Percentiles rank a stretch among this genome's conserved stretches.
Conservation (phyloP, 345 rosid species). For the Clarkia xantiana region DNA sequence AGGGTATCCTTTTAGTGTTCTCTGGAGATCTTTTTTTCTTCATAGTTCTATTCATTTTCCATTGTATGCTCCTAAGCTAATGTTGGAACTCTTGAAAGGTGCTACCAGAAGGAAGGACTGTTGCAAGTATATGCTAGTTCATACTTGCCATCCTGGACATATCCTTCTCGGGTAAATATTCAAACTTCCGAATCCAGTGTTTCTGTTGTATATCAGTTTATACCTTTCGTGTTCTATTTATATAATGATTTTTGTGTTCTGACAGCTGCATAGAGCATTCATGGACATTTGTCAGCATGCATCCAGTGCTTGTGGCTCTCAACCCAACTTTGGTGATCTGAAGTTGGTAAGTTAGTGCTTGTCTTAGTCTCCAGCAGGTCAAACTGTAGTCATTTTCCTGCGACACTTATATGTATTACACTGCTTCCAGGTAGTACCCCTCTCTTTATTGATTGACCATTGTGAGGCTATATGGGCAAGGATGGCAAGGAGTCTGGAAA, state of each 20-base stretch:
- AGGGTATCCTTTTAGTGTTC: conserved; percentile 34
- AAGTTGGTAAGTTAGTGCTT: conserved; percentile 41
- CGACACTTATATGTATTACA: neutral
- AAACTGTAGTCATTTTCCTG: too few species aligned
- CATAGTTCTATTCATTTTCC: conserved; percentile 5
- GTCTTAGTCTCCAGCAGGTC: neutral
- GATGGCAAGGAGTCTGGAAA: conserved; percentile 15
- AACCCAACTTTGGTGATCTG: conserved; percentile 30
- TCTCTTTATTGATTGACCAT: conserved; percentile 45
- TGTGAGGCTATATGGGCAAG: conserved; percentile 38
- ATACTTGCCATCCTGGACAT: conserved; percentile 34
- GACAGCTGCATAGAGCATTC: conserved; percentile 70
- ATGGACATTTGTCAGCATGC: conserved; percentile 48
- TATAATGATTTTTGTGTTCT: conserved; percentile 1
- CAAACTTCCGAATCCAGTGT: neutral
- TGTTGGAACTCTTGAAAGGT: conserved; percentile 30
- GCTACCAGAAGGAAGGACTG: conserved; percentile 59
- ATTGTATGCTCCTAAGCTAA: conserved; percentile 19
- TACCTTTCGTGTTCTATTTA: neutral
- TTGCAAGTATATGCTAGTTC: conserved; percentile 46
- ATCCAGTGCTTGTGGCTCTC: conserved; percentile 36
- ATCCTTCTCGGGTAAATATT: conserved; percentile 43
- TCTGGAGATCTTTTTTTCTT: conserved; percentile 3
- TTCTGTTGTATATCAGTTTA: conserved; percentile 11
- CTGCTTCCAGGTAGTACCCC: conserved; percentile 45